These are phyloP conservation scores for Novymonas esmeraldas DNA, from an alignment of 208 protist species.

Conservation along the genomic window DNA sequence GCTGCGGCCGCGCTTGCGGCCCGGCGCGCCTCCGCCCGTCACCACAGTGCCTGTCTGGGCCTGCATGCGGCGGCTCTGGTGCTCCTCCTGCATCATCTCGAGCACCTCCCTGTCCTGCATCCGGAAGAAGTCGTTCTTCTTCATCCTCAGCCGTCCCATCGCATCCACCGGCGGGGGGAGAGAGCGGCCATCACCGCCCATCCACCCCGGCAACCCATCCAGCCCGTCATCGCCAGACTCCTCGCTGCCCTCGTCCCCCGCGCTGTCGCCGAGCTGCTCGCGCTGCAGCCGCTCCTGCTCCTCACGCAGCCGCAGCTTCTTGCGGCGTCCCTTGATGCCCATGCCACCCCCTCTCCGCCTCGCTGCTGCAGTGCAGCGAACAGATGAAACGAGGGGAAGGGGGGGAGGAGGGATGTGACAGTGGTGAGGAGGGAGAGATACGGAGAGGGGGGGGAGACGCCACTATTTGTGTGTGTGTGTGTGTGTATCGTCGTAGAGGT, in stretches of 20 bases:
- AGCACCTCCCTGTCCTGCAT: conserved; percentile 84
- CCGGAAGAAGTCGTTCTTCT: conserved; percentile 85
- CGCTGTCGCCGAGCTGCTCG: conserved; percentile 12
- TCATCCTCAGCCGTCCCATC: conserved; percentile 62
- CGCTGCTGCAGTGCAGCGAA: too few species aligned
- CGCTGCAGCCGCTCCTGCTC: conserved; percentile 23
- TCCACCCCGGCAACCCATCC: conserved; percentile 17
- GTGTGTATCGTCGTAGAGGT: too few species aligned
- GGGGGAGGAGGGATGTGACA: background rate
- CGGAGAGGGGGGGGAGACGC: background rate
- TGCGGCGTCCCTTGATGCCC: conserved; percentile 85
- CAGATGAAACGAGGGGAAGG: background rate
- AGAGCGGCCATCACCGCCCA: conserved; percentile 44
- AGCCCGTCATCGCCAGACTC: conserved; percentile 2
- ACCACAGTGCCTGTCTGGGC: conserved; percentile 17
- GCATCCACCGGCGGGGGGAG: conserved; percentile 54
- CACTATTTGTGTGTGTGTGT: too few species aligned
- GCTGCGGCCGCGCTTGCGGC: conserved; percentile 21
- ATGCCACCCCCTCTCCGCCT: too few species aligned
- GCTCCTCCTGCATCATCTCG: conserved; percentile 79
- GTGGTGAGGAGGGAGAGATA: background rate
- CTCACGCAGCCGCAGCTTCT: conserved; percentile 69
- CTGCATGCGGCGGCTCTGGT: conserved; percentile 46
- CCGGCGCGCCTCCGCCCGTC: background rate
- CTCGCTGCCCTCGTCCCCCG: conserved; percentile 6